Conservation (phyloP, 2,329 filamentous ascomycete genomes). For the Alternaria consortialis region DNA sequence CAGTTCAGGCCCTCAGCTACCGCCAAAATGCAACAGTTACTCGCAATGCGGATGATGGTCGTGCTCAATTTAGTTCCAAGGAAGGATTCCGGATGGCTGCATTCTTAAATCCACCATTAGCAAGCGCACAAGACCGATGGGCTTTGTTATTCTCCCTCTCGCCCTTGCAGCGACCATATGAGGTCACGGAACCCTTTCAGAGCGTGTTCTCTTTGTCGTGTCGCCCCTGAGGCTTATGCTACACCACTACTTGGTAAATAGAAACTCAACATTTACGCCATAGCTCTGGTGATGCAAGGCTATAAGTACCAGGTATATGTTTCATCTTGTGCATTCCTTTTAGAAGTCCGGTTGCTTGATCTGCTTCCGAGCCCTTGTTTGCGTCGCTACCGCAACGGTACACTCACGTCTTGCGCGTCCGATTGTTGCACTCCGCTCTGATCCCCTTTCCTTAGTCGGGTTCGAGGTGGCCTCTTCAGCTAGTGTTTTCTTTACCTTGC, state of each 20-base stretch:
- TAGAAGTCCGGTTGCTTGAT: slow-evolving; percentile 1
- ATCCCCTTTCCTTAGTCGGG: slow-evolving; percentile 9
- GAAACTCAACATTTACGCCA: slow-evolving; percentile 13
- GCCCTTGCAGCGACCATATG: not conserved
- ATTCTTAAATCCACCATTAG: not conserved
- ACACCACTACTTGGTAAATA: slow-evolving; percentile 14
- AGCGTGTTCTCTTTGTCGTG: slow-evolving; percentile 13
- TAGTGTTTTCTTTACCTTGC: not conserved
- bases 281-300: slow-evolving; percentile 8
- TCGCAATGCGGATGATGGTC: not conserved
- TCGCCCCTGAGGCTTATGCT: slow-evolving; percentile 6
- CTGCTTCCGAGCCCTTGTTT: slow-evolving; percentile 11
- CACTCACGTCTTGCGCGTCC: not conserved
- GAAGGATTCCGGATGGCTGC: not conserved
- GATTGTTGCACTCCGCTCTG: slow-evolving; percentile 1
- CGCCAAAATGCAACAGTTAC: not conserved
- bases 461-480: not conserved
- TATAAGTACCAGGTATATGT: slow-evolving; percentile 9
- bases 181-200: not conserved
- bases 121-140: slow-evolving; percentile 1
- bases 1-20: not conserved
- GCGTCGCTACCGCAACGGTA: slow-evolving; percentile 10
- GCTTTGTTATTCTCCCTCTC: slow-evolving; percentile 16
- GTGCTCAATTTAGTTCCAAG: not conserved
- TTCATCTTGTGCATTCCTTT: slow-evolving; percentile 12